Conservation (phyloP, 2,329 filamentous ascomycete genomes). For the Penicillium aurantiogriseum region DNA sequence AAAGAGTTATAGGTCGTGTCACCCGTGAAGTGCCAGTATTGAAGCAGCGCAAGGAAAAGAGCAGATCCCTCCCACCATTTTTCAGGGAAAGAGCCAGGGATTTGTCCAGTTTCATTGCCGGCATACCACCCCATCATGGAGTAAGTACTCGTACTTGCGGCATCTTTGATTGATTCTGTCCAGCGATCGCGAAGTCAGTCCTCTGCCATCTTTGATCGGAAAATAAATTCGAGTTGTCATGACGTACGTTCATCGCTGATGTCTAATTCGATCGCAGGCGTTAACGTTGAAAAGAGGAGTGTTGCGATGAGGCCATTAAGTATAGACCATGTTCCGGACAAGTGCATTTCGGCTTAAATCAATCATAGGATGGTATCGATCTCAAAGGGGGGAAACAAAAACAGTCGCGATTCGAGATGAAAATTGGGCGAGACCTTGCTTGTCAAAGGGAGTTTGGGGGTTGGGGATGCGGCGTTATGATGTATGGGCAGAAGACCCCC, state of each 20-base stretch:
- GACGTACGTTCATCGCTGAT: slow-evolving; percentile 24
- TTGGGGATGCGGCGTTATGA: slow-evolving; percentile 6
- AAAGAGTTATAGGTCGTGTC: slow-evolving; percentile 63
- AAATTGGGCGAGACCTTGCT: background rate
- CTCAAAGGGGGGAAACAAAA: background rate
- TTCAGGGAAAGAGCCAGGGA: slow-evolving; percentile 59
- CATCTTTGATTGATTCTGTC: slow-evolving; percentile 45
- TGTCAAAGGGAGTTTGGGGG: slow-evolving; percentile 1
- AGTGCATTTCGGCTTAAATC: slow-evolving; percentile 6
- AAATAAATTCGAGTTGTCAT: background rate
- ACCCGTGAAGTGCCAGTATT: slow-evolving; percentile 69
- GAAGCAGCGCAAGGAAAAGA: slow-evolving; percentile 66
- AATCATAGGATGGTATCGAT: slow-evolving; percentile 7
- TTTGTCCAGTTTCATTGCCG: slow-evolving; percentile 51
- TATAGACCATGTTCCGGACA: slow-evolving; percentile 10
- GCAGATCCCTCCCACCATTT: slow-evolving; percentile 75
- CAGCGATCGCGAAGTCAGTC: background rate
- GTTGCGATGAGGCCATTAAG: slow-evolving; percentile 6
- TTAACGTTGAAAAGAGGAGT: slow-evolving; percentile 6
- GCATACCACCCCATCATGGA: slow-evolving; percentile 54
- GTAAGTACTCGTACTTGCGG: slow-evolving; percentile 44
- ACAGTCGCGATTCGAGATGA: background rate
- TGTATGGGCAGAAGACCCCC: slow-evolving; percentile 1
- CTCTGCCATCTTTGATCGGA: background rate
- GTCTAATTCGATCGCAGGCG: slow-evolving; percentile 23